Percentiles rank a stretch among this genome's conserved stretches.
phyloP scores from a whole-genome alignment of 1,284 basidiomycete genomes.

The Puccinia hordei region DNA sequence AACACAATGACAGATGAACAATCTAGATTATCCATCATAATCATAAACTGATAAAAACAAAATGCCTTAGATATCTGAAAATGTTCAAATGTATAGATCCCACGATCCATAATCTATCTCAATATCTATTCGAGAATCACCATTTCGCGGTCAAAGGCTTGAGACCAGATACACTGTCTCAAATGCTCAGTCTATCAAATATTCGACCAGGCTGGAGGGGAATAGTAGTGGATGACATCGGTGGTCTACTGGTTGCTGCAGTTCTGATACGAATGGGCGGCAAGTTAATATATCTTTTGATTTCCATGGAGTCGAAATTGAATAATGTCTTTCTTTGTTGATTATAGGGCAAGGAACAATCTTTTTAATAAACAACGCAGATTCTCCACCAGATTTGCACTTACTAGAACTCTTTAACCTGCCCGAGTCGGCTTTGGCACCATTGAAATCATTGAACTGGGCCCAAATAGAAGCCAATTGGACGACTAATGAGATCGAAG shows the following conservation, averaged over 20 bases:
- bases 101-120: conserved; percentile 80
- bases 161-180: conserved; percentile 82
- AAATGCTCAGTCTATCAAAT: conserved; percentile 80
- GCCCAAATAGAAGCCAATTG: conserved; percentile 80
- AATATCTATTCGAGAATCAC: conserved; percentile 78
- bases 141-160: conserved; percentile 69
- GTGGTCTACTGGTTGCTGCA: conserved; percentile 82
- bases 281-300: conserved; percentile 58
- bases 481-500: conserved; percentile 64
- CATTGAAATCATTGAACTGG: conserved; percentile 80
- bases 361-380: conserved; percentile 82
- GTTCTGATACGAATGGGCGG: conserved; percentile 79
- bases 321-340: too few species aligned
- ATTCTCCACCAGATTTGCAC: conserved; percentile 89
- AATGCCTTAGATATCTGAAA: conserved; percentile 73
- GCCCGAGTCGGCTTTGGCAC: conserved; percentile 65
- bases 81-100: conserved; percentile 85
- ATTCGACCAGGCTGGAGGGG: conserved; percentile 83
- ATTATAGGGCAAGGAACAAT: conserved; percentile 70
- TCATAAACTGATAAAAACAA: not conserved
- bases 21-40: not conserved
- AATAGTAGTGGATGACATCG: conserved; percentile 87
- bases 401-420: conserved; percentile 85
- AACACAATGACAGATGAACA: not conserved
- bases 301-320: not conserved